A percentile compares a stretch with the other conserved stretches of the same genome.
Conservation (phyloP, 2,329 filamentous ascomycete species). For the Cryphonectria naterciae region DNA sequence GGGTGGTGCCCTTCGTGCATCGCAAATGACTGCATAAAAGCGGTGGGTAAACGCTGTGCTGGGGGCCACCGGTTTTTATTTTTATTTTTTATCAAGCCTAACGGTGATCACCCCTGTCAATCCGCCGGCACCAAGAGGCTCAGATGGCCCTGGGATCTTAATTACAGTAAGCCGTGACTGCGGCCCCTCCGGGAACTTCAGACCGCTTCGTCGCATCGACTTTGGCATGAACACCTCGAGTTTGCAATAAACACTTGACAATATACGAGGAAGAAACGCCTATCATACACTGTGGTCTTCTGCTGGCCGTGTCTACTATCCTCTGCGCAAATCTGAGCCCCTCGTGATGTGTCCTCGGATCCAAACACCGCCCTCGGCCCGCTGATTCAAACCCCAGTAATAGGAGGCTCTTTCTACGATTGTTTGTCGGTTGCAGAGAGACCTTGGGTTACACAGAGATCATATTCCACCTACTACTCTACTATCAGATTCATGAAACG, state of each 20-base stretch:
- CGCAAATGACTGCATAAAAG: too few species aligned
- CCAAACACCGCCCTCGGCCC: not conserved
- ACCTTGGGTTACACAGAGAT: not conserved
- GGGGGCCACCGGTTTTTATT: too few species aligned
- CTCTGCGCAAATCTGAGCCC: not conserved
- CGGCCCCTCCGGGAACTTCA: not conserved
- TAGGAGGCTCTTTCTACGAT: not conserved
- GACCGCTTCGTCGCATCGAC: not conserved
- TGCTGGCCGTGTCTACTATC: not conserved
- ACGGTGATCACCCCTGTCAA: too few species aligned
- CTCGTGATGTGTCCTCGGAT: not conserved
- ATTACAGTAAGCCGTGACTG: too few species aligned
- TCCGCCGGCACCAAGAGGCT: too few species aligned
- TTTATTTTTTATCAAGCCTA: too few species aligned
- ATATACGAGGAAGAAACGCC: not conserved
- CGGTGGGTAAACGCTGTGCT: too few species aligned
- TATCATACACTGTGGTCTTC: not conserved
- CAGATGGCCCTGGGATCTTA: too few species aligned
- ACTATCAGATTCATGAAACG: too few species aligned
- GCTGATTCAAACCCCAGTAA: not conserved
- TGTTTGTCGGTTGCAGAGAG: not conserved
- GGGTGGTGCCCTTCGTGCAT: too few species aligned
- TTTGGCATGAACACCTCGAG: not conserved
- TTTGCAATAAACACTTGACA: not conserved
- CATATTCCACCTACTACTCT: too few species aligned